A percentile compares a stretch with the other conserved stretches of the same genome.
These are phyloP conservation scores for Raphanus raphanistrum DNA, from an alignment of 345 rosid genomes.

Conservation along the genomic window DNA sequence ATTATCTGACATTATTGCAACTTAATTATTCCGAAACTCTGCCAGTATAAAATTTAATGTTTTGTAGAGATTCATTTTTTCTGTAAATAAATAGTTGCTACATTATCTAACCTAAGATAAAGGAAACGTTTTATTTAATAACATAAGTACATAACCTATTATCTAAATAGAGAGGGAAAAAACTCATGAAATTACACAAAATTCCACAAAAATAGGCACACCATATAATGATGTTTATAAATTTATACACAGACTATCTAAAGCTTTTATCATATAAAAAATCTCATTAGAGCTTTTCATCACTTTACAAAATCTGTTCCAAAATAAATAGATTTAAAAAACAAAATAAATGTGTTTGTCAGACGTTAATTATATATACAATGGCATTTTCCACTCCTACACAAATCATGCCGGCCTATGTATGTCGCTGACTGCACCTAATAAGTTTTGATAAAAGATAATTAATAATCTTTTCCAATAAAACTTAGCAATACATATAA, in stretches of 20 bases:
- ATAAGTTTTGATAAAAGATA: neutral
- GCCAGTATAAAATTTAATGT: neutral
- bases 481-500: neutral
- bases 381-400: neutral
- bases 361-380: neutral
- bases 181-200: neutral
- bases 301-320: neutral
- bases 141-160: neutral
- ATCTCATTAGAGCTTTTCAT: neutral
- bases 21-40: no score
- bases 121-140: neutral
- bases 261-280: neutral
- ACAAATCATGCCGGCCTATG: neutral
- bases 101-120: neutral
- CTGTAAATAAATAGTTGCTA: neutral
- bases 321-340: neutral
- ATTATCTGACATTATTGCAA: no score
- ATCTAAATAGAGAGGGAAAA: neutral
- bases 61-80: neutral
- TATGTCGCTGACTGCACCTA: neutral
- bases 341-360: neutral
- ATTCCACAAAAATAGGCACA: neutral
- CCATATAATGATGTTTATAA: no score
- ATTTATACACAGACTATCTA: neutral
- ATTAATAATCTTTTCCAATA: neutral